A percentile compares a stretch with the other conserved stretches of the same genome.
phyloP scores from a whole-genome alignment of 768 basidiomycete genomes.

The Tricholoma terreum region DNA sequence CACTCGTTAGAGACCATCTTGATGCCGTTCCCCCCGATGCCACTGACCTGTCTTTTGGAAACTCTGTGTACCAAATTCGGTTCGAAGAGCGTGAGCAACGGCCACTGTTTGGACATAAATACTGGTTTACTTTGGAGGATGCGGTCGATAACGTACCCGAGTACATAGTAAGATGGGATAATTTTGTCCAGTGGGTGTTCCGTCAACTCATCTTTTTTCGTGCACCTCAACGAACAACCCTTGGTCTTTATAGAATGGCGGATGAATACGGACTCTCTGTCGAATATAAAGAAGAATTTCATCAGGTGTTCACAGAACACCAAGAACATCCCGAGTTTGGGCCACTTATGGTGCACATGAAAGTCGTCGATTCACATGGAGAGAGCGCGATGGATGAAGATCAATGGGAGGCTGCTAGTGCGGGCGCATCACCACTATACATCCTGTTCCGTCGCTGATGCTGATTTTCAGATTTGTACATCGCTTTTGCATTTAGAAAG shows the following conservation, averaged over 20 bases:
- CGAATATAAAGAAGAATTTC: slow-evolving; percentile 85
- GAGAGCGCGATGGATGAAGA: slow-evolving; percentile 91
- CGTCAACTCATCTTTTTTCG: neutral
- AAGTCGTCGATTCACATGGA: slow-evolving; percentile 81
- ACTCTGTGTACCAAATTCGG: slow-evolving; percentile 83
- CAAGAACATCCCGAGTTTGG: slow-evolving; percentile 77
- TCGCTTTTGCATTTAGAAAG: slow-evolving; percentile 91
- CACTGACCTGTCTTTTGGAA: slow-evolving; percentile 80
- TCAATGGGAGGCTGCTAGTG: slow-evolving; percentile 99
- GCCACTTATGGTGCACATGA: slow-evolving; percentile 85
- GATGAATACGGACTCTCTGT: slow-evolving; percentile 72
- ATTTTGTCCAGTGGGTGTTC: slow-evolving; percentile 82
- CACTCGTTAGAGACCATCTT: slow-evolving; percentile 59
- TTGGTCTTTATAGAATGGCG: slow-evolving; percentile 58
- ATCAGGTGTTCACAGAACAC: slow-evolving; percentile 83
- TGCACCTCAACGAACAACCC: neutral
- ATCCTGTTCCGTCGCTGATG: slow-evolving; percentile 7
- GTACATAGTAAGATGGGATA: slow-evolving; percentile 94
- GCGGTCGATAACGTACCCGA: slow-evolving; percentile 98
- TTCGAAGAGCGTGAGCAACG: slow-evolving; percentile 70
- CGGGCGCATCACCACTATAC: slow-evolving; percentile 25
- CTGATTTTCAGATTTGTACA: slow-evolving; percentile 71
- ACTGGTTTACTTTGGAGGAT: slow-evolving; percentile 90
- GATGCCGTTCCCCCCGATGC: slow-evolving; percentile 62
- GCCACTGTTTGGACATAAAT: slow-evolving; percentile 83